Evolutionary conservation across 176 grass and related monocot genomes (phyloP).

Genomic region (Dendrocalamus sinicus): DNA sequence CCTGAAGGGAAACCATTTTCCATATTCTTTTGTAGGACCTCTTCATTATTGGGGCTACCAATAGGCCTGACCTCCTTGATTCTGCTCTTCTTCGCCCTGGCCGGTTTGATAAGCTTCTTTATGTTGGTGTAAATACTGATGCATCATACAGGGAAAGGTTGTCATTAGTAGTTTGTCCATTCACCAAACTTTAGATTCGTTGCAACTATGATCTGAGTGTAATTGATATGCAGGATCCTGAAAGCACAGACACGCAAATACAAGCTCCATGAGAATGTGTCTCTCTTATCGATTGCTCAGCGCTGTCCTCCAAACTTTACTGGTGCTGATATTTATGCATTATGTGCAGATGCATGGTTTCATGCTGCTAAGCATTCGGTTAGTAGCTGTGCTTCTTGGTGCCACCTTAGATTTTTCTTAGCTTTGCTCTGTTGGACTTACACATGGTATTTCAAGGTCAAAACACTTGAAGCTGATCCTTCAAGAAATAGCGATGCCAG

Average conservation of each 20-base stretch:
- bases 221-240: slow-evolving; percentile 70
- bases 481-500: slow-evolving; percentile 54
- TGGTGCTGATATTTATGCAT: slow-evolving; percentile 92
- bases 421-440: neutral
- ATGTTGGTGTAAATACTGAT: slow-evolving; percentile 90
- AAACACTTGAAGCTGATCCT: slow-evolving; percentile 48
- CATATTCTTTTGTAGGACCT: slow-evolving; percentile 62
- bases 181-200: slow-evolving; percentile 8
- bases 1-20: slow-evolving; percentile 24
- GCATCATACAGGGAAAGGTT: slow-evolving; percentile 84
- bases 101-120: slow-evolving; percentile 93
- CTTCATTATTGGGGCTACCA: slow-evolving; percentile 97
- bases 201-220: neutral
- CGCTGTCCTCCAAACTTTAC: slow-evolving; percentile 93
- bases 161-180: slow-evolving; percentile 6
- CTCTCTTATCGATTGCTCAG: slow-evolving; percentile 79
- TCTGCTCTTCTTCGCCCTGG: slow-evolving; percentile 91
- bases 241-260: slow-evolving; percentile 93
- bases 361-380: slow-evolving; percentile 87
- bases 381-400: slow-evolving; percentile 25
- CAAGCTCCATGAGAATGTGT: slow-evolving; percentile 82
- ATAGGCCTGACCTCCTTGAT: slow-evolving; percentile 95
- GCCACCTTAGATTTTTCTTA: neutral
- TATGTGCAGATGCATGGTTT: slow-evolving; percentile 98
- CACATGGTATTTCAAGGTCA: slow-evolving; percentile 43